A percentile compares a stretch with the other conserved stretches of the same genome.
phyloP scores from a whole-genome alignment of 805 yeast species.

The Debaryomyces maramus region DNA sequence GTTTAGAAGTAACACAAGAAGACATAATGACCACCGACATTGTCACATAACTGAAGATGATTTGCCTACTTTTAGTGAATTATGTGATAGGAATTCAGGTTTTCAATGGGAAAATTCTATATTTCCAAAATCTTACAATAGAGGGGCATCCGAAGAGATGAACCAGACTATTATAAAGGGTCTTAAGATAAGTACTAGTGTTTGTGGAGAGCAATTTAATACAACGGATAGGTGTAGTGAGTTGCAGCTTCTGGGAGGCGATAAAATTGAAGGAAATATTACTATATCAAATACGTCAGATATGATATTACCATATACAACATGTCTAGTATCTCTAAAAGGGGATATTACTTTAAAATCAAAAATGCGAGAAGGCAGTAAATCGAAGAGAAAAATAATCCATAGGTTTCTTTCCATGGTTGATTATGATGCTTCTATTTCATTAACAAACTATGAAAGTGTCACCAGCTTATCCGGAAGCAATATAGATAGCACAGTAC shows the following conservation, averaged over 20 bases:
- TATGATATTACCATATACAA: background rate
- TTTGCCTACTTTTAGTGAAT: background rate
- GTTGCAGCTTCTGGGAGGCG: background rate
- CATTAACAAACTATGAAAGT: background rate
- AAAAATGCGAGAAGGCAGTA: background rate
- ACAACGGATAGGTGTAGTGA: too few relatives aligned
- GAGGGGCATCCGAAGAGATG: background rate
- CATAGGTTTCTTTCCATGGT: background rate
- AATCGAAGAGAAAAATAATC: background rate
- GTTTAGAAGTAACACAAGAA: too few relatives aligned
- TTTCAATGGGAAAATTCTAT: background rate
- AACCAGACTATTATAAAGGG: background rate
- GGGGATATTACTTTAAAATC: background rate
- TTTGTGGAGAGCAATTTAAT: constrained; percentile 1
- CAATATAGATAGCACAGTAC: background rate
- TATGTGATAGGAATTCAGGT: background rate
- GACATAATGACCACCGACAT: background rate
- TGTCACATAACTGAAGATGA: background rate
- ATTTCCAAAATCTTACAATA: background rate
- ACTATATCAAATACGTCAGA: background rate
- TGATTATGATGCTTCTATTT: background rate
- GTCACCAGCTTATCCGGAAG: background rate
- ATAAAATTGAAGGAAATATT: background rate
- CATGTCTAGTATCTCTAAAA: background rate
- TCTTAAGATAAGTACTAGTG: background rate